Base-by-base conservation (phyloP, 148 eudicot genomes). In the Rhododendron simsii region DNA sequence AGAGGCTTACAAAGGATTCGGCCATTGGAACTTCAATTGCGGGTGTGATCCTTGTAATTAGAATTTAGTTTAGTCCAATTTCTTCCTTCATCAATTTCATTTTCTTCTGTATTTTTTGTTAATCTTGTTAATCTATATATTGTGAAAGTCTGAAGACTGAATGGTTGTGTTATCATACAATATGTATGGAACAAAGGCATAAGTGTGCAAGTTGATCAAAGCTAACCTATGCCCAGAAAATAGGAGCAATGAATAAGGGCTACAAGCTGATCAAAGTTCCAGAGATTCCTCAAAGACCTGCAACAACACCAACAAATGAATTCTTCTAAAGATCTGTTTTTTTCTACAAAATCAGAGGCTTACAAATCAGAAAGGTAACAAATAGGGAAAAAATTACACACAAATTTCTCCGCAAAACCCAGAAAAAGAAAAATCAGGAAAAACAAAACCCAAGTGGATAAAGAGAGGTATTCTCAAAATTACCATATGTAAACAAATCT, bases 241-340 rank as follows among this genome's bases (percentile, higher is more conserved):
- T 48, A 79, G 14, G 50, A 12, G 84, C 4, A 67, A 26, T 59
- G 50, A 57, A 59, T 57, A 39, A 35, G 26, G 26, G 21, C 59
- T 33, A 48, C 28, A 74, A 47, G 82, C 28, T 82, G 81, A 63
- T 83, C 81, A 89, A 78, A 85, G 71, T 80, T 33, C 57, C 41
- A 67, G 21, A 81, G 37, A 85, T 78, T 10, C 87, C 59, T 50
- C 65, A 78, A 65, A 87, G 87, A 89, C 87, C 91, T 87, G 87
- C 77, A 86, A 71, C 35, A 85, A 85, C 78, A 63, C 39, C 28
- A 35, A 48, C 21, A n/a, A 63, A 82, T 2, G 48, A 82, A 59
- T 13, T 57, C 37, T 39, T 21, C 50, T 35, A 18, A 81, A 48
- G 16, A 78, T 35, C 67, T 73, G 57, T 50, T 35, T 51, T 41